Base-by-base conservation (phyloP, 352 stramenopile genomes). In the Globisporangium mamillatum region DNA sequence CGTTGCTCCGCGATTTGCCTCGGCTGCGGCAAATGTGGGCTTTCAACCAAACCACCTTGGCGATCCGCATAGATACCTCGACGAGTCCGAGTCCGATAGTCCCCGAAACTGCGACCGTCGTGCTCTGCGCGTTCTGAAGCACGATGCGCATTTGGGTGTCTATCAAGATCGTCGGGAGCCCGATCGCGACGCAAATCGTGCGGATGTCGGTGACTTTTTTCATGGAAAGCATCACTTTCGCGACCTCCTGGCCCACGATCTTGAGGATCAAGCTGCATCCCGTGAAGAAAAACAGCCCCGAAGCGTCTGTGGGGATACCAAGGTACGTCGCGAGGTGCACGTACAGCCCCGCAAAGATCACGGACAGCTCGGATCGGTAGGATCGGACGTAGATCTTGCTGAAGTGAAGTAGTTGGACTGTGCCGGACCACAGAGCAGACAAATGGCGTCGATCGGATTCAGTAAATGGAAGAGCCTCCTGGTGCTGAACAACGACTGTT, bases 261-360 rank as follows among this genome's bases (percentile, higher is more conserved):
- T 87, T 87, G 16, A 75, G 55, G 16, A 64, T 29, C 16, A 73
- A 72, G 18, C 79, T 86, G 27, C 69, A 74, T 10, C 52, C 12
- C 12, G 48, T 81, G 69, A 56, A 82, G 9, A 27, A 24, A 16
- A 55, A 36, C 24, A 67, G 14, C 8, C 62, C 62, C 0, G 32
- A n/a, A 1, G 50, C 22, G 50, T 61, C 29, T 0, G 32, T 32
- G 22, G 52, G 50, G 32, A 67, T 32, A 22, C 32, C 46, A 1
- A 61, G 89, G 62, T 81, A 60, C 20, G 89, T 67, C 24, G 78
- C 78, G 44, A 90, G 80, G 66, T 77, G 83, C 6, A 76, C 66
- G n/a, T 90, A 84, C 16, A 91, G 75, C 64, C 86, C 80, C 5
- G 77, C 66, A 18, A 73, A 72, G 8, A 60, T 38, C 20, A 67